Evolutionary conservation across 2,329 filamentous ascomycete species (phyloP).

Genomic region (Aureobasidium pullulans): DNA sequence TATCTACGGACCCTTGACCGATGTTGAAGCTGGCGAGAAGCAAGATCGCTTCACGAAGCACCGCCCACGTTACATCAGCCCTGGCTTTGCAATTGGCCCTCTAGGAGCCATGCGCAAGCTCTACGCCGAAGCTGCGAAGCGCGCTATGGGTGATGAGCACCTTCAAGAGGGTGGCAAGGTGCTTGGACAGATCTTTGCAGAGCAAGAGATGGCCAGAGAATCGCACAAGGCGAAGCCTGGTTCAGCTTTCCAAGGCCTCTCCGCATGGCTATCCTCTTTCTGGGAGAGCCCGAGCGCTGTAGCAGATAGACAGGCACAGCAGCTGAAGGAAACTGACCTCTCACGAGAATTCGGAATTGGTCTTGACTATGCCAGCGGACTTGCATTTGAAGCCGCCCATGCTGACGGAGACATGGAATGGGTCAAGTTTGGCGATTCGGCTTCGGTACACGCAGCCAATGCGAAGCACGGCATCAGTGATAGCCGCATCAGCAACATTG

Average conservation of each 20-base stretch:
- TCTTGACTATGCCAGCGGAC: constrained; percentile 22
- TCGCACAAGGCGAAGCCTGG: constrained; percentile 15
- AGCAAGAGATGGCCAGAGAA: constrained; percentile 26
- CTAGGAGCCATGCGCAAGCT: constrained; percentile 23
- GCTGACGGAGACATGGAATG: constrained; percentile 23
- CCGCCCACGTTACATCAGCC: constrained; percentile 36
- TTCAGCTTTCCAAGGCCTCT: background rate
- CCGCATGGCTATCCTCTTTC: background rate
- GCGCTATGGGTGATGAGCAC: constrained; percentile 21
- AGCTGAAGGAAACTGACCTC: constrained; percentile 22
- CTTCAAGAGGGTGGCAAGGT: constrained; percentile 32
- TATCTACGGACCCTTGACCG: constrained; percentile 41
- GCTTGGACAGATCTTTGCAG: constrained; percentile 25
- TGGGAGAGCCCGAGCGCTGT: background rate
- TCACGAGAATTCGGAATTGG: constrained; percentile 27
- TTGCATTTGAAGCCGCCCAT: constrained; percentile 22
- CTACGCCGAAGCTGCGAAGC: constrained; percentile 26
- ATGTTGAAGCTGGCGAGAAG: constrained; percentile 38
- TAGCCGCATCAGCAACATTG: constrained; percentile 16
- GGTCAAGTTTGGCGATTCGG: constrained; percentile 18
- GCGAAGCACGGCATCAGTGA: constrained; percentile 11
- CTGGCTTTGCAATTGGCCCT: constrained; percentile 20
- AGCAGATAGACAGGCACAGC: background rate
- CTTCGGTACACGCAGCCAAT: constrained; percentile 16
- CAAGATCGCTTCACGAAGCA: constrained; percentile 25